Percentiles rank a stretch among this genome's conserved stretches.
Conservation (phyloP, 352 stramenopile genomes). For the Globisporangium spiculum region DNA sequence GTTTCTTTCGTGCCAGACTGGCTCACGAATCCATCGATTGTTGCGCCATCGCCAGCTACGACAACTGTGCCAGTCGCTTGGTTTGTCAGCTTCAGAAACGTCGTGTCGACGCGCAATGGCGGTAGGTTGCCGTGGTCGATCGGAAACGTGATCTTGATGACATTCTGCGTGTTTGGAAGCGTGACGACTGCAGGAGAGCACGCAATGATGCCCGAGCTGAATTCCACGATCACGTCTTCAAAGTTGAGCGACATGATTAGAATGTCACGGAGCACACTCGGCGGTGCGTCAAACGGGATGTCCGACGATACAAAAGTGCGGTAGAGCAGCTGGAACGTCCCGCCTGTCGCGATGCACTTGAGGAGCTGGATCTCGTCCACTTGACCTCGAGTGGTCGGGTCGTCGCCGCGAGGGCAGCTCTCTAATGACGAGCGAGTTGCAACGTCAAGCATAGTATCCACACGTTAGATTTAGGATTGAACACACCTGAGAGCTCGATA, state of each 20-base stretch:
- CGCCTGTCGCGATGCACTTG: conserved; percentile 52
- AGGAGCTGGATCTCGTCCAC: conserved; percentile 83
- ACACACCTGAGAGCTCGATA: background rate
- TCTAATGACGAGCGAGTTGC: conserved; percentile 25
- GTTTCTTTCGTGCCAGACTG: conserved; percentile 89
- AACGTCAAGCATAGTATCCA: background rate
- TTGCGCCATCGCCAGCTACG: conserved; percentile 38
- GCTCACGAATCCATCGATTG: conserved; percentile 35
- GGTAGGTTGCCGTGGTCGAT: conserved; percentile 52
- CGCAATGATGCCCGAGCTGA: conserved; percentile 29
- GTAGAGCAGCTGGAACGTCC: conserved; percentile 64
- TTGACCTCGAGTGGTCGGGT: conserved; percentile 76
- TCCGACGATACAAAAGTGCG: conserved; percentile 38
- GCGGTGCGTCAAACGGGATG: conserved; percentile 56
- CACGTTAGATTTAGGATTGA: background rate
- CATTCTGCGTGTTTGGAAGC: conserved; percentile 24
- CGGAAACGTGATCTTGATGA: conserved; percentile 55
- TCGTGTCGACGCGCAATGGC: conserved; percentile 35
- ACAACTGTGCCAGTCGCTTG: conserved; percentile 19
- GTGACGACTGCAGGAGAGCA: conserved; percentile 33
- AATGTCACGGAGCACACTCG: conserved; percentile 45
- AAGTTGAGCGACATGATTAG: conserved; percentile 46
- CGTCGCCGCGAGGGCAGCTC: conserved; percentile 86
- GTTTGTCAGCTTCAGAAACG: conserved; percentile 21
- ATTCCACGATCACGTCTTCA: conserved; percentile 49